Evolutionary conservation across 2,329 filamentous ascomycete species (phyloP).

Genomic region (Apiospora sp.): DNA sequence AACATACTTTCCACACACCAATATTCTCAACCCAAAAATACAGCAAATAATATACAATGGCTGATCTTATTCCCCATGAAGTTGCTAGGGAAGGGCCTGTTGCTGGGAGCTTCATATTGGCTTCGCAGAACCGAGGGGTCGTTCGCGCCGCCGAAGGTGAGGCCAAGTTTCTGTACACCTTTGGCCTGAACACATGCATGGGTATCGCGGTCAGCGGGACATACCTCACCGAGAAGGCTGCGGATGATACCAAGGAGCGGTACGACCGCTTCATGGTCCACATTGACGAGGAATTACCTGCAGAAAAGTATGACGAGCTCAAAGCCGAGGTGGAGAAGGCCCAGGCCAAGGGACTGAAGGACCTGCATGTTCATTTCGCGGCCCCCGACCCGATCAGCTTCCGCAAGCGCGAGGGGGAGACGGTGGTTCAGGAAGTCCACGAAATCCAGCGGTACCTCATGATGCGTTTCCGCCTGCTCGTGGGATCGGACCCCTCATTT

Average conservation of each 20-base stretch:
- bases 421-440: too few species aligned
- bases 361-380: too few species aligned
- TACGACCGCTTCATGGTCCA: not conserved
- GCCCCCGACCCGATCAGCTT: too few species aligned
- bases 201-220: not conserved
- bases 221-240: not conserved
- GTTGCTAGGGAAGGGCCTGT: not conserved
- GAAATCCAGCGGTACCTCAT: not conserved
- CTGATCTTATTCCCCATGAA: not conserved
- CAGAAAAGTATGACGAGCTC: too few species aligned
- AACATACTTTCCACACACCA: not conserved
- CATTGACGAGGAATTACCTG: not conserved
- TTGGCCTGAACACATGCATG: not conserved
- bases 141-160: not conserved
- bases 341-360: too few species aligned
- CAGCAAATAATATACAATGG: not conserved
- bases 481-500: too few species aligned
- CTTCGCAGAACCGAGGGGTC: too few species aligned
- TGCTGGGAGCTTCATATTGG: too few species aligned
- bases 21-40: not conserved
- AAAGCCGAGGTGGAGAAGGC: too few species aligned
- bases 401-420: too few species aligned
- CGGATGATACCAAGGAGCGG: not conserved
- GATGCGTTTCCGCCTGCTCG: not conserved
- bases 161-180: not conserved